Evolutionary conservation across 2,329 filamentous ascomycete species (phyloP).

Genomic region (Penicillium sp.): DNA sequence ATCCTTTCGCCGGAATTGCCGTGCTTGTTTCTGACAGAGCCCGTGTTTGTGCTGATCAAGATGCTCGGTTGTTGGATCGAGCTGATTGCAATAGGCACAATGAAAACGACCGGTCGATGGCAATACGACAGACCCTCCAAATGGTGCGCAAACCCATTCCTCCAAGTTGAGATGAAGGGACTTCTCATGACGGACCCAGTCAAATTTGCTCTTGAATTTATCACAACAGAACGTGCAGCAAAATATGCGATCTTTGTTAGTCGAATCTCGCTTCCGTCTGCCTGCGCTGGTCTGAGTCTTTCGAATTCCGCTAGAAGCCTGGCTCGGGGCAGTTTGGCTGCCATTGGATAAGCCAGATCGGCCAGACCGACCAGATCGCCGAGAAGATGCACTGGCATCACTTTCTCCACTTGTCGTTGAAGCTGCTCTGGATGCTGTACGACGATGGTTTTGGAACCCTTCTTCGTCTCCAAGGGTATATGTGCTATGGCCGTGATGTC

Average conservation of each 20-base stretch:
- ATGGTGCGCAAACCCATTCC: conserved; percentile 21
- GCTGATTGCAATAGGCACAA: conserved; percentile 51
- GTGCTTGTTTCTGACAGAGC: conserved; percentile 48
- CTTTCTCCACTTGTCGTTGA: neutral
- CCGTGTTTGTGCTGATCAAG: conserved; percentile 50
- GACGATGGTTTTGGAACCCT: neutral
- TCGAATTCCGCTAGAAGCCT: neutral
- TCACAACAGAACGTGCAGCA: conserved; percentile 30
- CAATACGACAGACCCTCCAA: conserved; percentile 12
- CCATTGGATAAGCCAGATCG: neutral
- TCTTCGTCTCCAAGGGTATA: neutral
- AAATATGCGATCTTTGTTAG: conserved; percentile 1
- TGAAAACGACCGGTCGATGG: conserved; percentile 12
- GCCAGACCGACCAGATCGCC: neutral
- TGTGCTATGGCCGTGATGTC: neutral
- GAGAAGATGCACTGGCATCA: neutral
- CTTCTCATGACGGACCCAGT: conserved; percentile 28
- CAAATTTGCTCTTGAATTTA: conserved; percentile 26
- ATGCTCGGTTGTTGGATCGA: conserved; percentile 49
- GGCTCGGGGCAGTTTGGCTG: neutral
- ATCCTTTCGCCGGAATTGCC: conserved; percentile 55
- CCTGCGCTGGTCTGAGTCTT: neutral
- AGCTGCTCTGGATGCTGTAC: neutral
- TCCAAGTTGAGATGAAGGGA: conserved; percentile 26
- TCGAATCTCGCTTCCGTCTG: neutral